A percentile compares a stretch with the other conserved stretches of the same genome.
phyloP scores from a whole-genome alignment of 768 basidiomycete genomes.

The Russula foetens region DNA sequence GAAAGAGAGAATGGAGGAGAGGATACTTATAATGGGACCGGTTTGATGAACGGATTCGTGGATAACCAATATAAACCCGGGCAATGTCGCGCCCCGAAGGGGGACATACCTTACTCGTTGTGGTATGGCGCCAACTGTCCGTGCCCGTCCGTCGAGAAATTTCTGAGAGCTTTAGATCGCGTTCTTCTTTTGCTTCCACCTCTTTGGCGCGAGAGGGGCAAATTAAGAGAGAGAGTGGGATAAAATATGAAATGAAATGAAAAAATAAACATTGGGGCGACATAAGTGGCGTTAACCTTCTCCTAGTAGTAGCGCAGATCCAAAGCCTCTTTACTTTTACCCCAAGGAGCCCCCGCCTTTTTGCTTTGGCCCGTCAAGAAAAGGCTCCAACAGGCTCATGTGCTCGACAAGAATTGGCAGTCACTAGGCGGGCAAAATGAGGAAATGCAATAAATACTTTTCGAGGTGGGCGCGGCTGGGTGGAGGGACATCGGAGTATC shows the following conservation, averaged over 20 bases:
- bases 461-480: not conserved
- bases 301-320: slow-evolving; percentile 7
- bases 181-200: not conserved
- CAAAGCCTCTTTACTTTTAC: not conserved
- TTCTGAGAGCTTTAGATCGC: slow-evolving; percentile 9
- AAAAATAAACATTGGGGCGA: not conserved
- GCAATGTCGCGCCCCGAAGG: not conserved
- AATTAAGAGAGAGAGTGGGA: not conserved
- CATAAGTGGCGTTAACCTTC: slow-evolving; percentile 19
- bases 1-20: slow-evolving; percentile 6
- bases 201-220: slow-evolving; percentile 8
- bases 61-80: slow-evolving; percentile 4
- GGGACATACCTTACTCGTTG: slow-evolving; percentile 8
- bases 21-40: slow-evolving; percentile 19
- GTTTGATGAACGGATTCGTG: slow-evolving; percentile 11
- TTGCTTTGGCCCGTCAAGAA: not conserved
- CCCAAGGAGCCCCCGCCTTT: not conserved
- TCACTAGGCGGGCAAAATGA: not conserved
- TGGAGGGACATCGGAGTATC: slow-evolving; percentile 17
- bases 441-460: slow-evolving; percentile 17
- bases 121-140: slow-evolving; percentile 2
- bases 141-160: slow-evolving; percentile 15
- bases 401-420: not conserved
- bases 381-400: not conserved
- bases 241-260: not conserved